Conservation (phyloP, 2,329 filamentous ascomycete genomes). For the Emmonsia crescens region DNA sequence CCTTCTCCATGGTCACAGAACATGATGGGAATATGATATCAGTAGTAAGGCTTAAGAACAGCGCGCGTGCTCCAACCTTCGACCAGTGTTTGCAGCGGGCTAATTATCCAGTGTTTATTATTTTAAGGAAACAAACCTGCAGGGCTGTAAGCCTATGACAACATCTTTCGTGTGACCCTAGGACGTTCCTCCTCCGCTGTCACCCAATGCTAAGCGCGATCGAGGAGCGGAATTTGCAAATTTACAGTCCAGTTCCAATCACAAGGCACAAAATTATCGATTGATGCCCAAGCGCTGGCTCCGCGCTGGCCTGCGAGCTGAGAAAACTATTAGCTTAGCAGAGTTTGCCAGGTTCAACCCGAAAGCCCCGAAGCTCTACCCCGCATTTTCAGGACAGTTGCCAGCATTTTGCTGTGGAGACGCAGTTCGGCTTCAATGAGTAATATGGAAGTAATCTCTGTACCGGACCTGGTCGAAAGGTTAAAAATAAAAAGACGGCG, state of each 20-base stretch:
- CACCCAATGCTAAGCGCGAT: not conserved
- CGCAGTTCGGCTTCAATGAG: not conserved
- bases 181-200: not conserved
- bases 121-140: not conserved
- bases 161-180: not conserved
- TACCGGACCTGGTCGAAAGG: not conserved
- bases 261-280: not conserved
- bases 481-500: not conserved
- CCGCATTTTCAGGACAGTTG: not conserved
- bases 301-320: not conserved
- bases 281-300: not conserved
- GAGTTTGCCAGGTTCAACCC: not conserved
- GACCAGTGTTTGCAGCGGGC: not conserved
- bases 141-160: not conserved
- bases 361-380: not conserved
- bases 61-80: not conserved
- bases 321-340: not conserved
- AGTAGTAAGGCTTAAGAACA: not conserved
- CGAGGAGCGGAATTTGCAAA: not conserved
- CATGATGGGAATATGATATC: not conserved
- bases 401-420: not conserved
- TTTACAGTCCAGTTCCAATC: not conserved
- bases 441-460: not conserved
- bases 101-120: not conserved
- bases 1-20: not conserved